Evolutionary conservation across 257 asterid genomes (phyloP), one percentile per base, ranked within the genome.

Genomic region (Przewalskia tangutica): DNA sequence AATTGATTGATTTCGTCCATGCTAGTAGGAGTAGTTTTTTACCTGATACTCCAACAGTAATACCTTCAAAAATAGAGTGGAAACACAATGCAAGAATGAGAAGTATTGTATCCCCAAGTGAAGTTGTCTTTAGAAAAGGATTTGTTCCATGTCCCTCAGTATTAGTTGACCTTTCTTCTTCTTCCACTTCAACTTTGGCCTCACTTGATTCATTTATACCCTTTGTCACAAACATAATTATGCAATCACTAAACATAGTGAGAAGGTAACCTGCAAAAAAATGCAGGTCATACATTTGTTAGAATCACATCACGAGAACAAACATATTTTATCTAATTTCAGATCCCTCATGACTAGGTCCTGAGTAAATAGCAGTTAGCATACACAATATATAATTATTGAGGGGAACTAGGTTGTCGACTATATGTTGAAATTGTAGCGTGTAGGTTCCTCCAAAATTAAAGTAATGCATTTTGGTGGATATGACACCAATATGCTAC

Each of bases 21-120:
- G 16, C 18, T 17, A 17, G 20, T 55, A 55, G 62, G 8, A 55
- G 17, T 46, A 38, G 2, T 70, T 77, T 50, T 17, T 80, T 84
- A 92, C 97, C 92, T n/a, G 98, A 86, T 11, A 94, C 95, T 65
- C 98, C 98, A 64, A 94, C 95, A 16, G 98, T 97, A 59, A 94
- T 91, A 85, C 98, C 98, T 86, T 94, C 97, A 82, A 94, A 94
- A 73, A 94, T 84, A 3, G 98, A 94, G 88, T 94, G 98, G 54
- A 93, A 94, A 84, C 98, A 94, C 85, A 94, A 81, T 7, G 98
- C 98, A 3, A 90, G 34, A 60, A 94, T 94, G 17, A 94, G 95
- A 82, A 94, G 92, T 20, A 93, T 65, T 8, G 94, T 85, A 63
- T 94, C 98, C 8, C 95, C 90, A 71, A 91, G 36, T 0, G 94